A percentile compares a stretch with the other conserved stretches of the same genome.
These are phyloP conservation scores for Elsinoe batatas DNA, from an alignment of 2,329 filamentous ascomycete genomes.

Conservation along the genomic window DNA sequence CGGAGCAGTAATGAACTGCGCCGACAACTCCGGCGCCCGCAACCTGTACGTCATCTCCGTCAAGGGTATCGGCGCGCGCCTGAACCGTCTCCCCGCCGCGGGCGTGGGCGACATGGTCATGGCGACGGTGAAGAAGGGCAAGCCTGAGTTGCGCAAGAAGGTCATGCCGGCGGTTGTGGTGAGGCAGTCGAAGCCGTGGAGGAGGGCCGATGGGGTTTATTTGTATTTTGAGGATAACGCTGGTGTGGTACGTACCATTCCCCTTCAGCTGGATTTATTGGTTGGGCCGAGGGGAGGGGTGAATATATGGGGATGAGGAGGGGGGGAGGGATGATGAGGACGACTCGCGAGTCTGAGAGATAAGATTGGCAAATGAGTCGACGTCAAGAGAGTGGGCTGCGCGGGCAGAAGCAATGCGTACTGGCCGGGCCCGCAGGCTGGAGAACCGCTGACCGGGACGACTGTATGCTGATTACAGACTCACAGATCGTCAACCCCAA, in stretches of 20 bases:
- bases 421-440: no score
- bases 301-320: background rate
- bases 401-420: no score
- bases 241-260: constrained; percentile 68
- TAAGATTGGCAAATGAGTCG: no score
- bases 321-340: no score
- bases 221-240: constrained; percentile 99
- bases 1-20: constrained; percentile 99
- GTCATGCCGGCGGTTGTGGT: constrained; percentile 99
- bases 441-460: background rate
- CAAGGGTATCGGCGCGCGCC: constrained; percentile 94
- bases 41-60: constrained; percentile 99
- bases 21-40: constrained; percentile 93
- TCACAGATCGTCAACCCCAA: constrained; percentile 96
- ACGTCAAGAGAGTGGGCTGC: no score
- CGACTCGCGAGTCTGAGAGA: no score
- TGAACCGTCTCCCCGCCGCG: constrained; percentile 93
- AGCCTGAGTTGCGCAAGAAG: constrained; percentile 99
- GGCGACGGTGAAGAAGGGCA: constrained; percentile 99
- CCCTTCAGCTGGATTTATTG: no score
- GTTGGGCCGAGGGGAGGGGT: background rate
- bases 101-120: constrained; percentile 99
- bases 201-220: constrained; percentile 95
- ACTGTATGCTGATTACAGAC: background rate
- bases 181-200: constrained; percentile 98